Percentiles rank a stretch among this genome's conserved stretches.
Conservation (phyloP, 257 asterid genomes). For the Euphrasia confusa region DNA sequence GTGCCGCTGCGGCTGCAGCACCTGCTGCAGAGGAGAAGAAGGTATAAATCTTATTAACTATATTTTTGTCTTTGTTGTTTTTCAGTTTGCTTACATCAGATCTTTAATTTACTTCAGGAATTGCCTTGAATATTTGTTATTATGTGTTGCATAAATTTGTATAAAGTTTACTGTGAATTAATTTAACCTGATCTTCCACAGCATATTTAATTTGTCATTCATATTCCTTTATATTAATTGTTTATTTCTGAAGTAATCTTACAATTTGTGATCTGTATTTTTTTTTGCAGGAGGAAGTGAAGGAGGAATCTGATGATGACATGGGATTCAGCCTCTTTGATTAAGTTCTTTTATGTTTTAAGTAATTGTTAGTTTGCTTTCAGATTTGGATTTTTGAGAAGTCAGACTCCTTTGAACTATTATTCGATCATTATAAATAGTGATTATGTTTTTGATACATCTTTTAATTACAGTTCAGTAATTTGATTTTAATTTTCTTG, state of each 20-base stretch:
- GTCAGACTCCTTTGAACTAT: neutral
- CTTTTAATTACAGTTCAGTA: constrained; percentile 9
- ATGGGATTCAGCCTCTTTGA: constrained; percentile 53
- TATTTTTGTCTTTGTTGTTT: neutral
- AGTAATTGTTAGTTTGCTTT: neutral
- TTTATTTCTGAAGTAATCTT: neutral
- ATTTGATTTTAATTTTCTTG: constrained; percentile 17
- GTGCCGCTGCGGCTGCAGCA: constrained; percentile 46
- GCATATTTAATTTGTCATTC: neutral
- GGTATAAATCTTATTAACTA: constrained; percentile 22
- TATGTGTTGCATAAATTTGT: neutral
- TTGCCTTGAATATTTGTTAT: neutral
- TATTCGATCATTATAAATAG: constrained; percentile 11
- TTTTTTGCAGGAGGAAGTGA: constrained; percentile 43
- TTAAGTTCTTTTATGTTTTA: constrained; percentile 2
- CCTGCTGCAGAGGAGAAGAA: constrained; percentile 50
- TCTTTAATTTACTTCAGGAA: neutral
- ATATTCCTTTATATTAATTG: neutral
- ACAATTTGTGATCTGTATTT: neutral
- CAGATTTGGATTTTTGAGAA: neutral
- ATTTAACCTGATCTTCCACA: too few relatives aligned
- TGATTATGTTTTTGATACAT: constrained; percentile 5
- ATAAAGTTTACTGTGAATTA: neutral
- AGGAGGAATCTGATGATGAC: constrained; percentile 55
- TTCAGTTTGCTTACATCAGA: neutral